Percentiles rank a stretch among this genome's conserved stretches.
Evolutionary conservation across 2,329 filamentous ascomycete species (phyloP).

Genomic region (Phoma herbarum): DNA sequence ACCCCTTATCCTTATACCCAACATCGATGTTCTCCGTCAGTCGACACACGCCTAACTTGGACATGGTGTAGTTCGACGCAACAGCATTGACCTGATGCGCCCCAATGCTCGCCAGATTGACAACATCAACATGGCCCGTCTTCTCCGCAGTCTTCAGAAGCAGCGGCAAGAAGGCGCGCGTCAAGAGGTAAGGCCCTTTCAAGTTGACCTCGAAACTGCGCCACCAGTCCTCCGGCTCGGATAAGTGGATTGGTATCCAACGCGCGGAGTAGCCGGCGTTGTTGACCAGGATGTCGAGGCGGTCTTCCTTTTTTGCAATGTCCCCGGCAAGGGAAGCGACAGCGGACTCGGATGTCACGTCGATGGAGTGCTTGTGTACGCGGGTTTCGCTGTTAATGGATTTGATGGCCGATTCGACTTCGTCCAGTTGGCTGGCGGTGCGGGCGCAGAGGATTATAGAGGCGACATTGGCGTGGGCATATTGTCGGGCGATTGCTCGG

Average conservation of each 20-base stretch:
- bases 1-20: slow-evolving; percentile 48
- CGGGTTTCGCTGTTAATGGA: slow-evolving; percentile 53
- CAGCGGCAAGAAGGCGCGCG: slow-evolving; percentile 58
- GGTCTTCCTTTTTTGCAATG: slow-evolving; percentile 33
- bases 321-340: slow-evolving; percentile 48
- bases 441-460: slow-evolving; percentile 64
- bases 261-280: slow-evolving; percentile 55
- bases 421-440: slow-evolving; percentile 50
- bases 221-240: slow-evolving; percentile 53
- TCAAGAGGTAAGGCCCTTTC: slow-evolving; percentile 58
- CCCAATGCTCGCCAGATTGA: slow-evolving; percentile 60
- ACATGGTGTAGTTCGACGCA: slow-evolving; percentile 54
- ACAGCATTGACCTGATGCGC: slow-evolving; percentile 28
- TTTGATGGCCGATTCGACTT: slow-evolving; percentile 48
- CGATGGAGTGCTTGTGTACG: slow-evolving; percentile 56
- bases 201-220: slow-evolving; percentile 60
- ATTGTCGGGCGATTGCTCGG: slow-evolving; percentile 62
- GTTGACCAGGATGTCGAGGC: slow-evolving; percentile 59
- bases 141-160: slow-evolving; percentile 37
- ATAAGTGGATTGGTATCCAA: slow-evolving; percentile 43
- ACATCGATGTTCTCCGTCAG: slow-evolving; percentile 60
- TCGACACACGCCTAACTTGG: slow-evolving; percentile 60
- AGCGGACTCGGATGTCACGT: slow-evolving; percentile 53
- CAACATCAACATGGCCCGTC: slow-evolving; percentile 39
- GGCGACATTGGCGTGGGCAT: slow-evolving; percentile 62